These are phyloP conservation scores for Candida dajiaensis DNA, from an alignment of 805 yeast species.

Conservation along the genomic window DNA sequence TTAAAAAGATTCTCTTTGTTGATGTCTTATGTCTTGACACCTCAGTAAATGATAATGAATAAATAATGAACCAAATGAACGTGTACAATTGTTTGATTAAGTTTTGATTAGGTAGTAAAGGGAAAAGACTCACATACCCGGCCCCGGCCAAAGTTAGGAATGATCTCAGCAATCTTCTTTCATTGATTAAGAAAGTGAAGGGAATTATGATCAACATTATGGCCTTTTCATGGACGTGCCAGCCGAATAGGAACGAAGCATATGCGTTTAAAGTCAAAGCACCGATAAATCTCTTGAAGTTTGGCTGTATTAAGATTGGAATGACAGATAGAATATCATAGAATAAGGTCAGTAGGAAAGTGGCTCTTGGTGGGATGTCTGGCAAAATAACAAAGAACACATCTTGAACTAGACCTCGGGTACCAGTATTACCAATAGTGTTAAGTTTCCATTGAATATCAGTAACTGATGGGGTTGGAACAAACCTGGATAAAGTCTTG, in stretches of 20 bases:
- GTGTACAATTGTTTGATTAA: slow-evolving; percentile 72
- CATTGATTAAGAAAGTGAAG: slow-evolving; percentile 66
- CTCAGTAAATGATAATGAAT: slow-evolving; percentile 64
- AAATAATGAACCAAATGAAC: slow-evolving; percentile 78
- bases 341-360: slow-evolving; percentile 77
- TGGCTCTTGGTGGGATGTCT: slow-evolving; percentile 66
- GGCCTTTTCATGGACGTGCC: slow-evolving; percentile 99
- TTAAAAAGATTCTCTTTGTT: slow-evolving; percentile 47
- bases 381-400: slow-evolving; percentile 79
- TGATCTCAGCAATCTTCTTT: slow-evolving; percentile 63
- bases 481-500: slow-evolving; percentile 29
- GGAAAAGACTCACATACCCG: slow-evolving; percentile 85
- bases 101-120: slow-evolving; percentile 78
- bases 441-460: slow-evolving; percentile 25
- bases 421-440: slow-evolving; percentile 39
- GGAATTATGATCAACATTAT: slow-evolving; percentile 87
- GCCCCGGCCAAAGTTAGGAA: slow-evolving; percentile 69
- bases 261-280: slow-evolving; percentile 84
- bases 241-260: slow-evolving; percentile 89
- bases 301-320: slow-evolving; percentile 67
- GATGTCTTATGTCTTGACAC: slow-evolving; percentile 42
- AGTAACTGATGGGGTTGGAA: slow-evolving; percentile 27
- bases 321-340: slow-evolving; percentile 74
- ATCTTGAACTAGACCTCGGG: slow-evolving; percentile 91
- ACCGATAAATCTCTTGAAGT: slow-evolving; percentile 74